These are phyloP conservation scores for Setomelanomma holmii DNA, from an alignment of 2,329 filamentous ascomycete species.

Conservation along the genomic window DNA sequence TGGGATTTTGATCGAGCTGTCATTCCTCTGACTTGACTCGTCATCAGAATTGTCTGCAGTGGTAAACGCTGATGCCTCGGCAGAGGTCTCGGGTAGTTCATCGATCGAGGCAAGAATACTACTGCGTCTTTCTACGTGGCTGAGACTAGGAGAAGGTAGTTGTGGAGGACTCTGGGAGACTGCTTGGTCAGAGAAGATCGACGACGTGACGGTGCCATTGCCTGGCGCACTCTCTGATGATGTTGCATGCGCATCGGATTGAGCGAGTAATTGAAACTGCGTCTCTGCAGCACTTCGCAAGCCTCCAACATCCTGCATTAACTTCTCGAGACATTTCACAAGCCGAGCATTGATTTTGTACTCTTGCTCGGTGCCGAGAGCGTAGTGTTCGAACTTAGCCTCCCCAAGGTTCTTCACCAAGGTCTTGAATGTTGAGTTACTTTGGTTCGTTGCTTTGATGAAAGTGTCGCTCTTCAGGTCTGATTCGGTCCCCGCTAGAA, in stretches of 20 bases:
- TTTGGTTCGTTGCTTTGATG: conserved; percentile 65
- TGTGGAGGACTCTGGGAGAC: conserved; percentile 33
- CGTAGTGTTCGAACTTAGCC: conserved; percentile 87
- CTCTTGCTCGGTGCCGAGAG: conserved; percentile 78
- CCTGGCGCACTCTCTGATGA: conserved; percentile 15
- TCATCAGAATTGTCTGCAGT: conserved; percentile 41
- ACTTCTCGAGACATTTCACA: conserved; percentile 81
- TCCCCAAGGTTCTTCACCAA: conserved; percentile 82
- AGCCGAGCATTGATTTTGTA: conserved; percentile 81
- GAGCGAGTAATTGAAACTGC: conserved; percentile 83
- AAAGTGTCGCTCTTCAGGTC: conserved; percentile 75
- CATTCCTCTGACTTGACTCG: conserved; percentile 24
- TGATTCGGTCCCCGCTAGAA: conserved; percentile 81
- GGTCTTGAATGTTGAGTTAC: conserved; percentile 70
- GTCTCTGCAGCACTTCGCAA: conserved; percentile 87
- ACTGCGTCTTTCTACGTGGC: conserved; percentile 38
- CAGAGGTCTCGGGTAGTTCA: conserved; percentile 48
- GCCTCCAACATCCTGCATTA: conserved; percentile 89
- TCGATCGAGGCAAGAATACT: conserved; percentile 53
- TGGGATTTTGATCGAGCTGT: conserved; percentile 28
- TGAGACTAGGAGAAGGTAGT: conserved; percentile 38
- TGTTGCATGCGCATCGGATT: conserved; percentile 51
- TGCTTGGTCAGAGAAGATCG: conserved; percentile 30
- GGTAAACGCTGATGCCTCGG: conserved; percentile 31
- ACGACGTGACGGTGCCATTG: conserved; percentile 31